A percentile compares a stretch with the other conserved stretches of the same genome.
Conservation (phyloP, 176 grass and related monocot genomes). For the Microstegium vimineum region DNA sequence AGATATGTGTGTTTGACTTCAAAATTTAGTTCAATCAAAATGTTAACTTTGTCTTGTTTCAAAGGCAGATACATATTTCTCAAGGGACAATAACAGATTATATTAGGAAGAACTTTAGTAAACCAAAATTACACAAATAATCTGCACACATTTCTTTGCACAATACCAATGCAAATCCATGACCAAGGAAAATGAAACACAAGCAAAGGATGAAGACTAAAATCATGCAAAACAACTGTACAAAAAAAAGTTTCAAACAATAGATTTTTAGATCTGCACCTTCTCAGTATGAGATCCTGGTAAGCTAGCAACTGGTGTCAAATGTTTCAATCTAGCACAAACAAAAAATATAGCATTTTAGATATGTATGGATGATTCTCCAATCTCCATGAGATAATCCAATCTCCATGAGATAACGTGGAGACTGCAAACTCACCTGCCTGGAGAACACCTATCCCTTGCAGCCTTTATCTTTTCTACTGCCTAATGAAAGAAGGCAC, state of each 20-base stretch:
- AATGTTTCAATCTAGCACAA: slow-evolving; percentile 44
- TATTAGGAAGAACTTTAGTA: neutral
- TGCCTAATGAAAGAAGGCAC: slow-evolving; percentile 51
- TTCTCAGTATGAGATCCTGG: slow-evolving; percentile 25
- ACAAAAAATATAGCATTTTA: slow-evolving; percentile 32
- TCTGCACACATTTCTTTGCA: neutral
- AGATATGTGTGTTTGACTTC: neutral
- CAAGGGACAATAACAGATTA: slow-evolving; percentile 2
- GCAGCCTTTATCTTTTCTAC: slow-evolving; percentile 79
- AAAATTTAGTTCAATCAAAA: neutral
- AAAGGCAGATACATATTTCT: neutral
- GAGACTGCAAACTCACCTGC: slow-evolving; percentile 45
- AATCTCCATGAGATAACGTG: slow-evolving; percentile 15
- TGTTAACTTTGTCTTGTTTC: neutral
- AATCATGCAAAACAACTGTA: slow-evolving; percentile 4
- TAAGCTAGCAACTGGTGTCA: slow-evolving; percentile 43
- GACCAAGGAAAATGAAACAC: neutral
- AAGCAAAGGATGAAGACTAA: neutral
- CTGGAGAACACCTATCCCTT: slow-evolving; percentile 56
- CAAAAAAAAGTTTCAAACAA: neutral
- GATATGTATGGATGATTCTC: slow-evolving; percentile 1
- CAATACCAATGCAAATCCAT: neutral
- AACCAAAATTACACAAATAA: neutral
- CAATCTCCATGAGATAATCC: slow-evolving; percentile 17
- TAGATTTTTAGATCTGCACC: slow-evolving; percentile 17